Conservation (phyloP, 345 rosid species). For the Citrus reticulata region DNA sequence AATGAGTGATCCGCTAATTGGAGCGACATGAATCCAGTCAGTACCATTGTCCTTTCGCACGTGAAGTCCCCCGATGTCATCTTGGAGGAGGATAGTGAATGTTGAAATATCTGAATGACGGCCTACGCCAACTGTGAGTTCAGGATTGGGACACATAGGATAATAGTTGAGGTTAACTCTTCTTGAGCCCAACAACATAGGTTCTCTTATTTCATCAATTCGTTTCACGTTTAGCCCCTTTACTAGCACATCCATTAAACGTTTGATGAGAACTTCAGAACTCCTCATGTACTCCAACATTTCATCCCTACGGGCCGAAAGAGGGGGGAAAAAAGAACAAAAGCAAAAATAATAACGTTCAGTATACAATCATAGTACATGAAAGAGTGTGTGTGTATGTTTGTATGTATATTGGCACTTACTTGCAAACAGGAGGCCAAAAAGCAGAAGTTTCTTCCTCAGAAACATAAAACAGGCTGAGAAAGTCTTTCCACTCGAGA, state of each 20-base stretch:
- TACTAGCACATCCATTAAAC: slow-evolving; percentile 29
- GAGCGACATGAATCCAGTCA: slow-evolving; percentile 24
- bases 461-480: slow-evolving; percentile 46
- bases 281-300: slow-evolving; percentile 37
- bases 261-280: slow-evolving; percentile 32
- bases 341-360: background rate
- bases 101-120: slow-evolving; percentile 37
- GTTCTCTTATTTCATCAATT: slow-evolving; percentile 17
- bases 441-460: slow-evolving; percentile 36
- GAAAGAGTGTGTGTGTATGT: too few species aligned
- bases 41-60: slow-evolving; percentile 25
- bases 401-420: background rate
- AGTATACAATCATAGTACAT: background rate
- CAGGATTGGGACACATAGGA: slow-evolving; percentile 44
- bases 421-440: slow-evolving; percentile 46
- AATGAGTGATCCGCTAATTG: slow-evolving; percentile 12
- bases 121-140: slow-evolving; percentile 41
- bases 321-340: too few species aligned
- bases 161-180: slow-evolving; percentile 36
- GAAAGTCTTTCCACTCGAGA: slow-evolving; percentile 54
- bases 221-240: slow-evolving; percentile 37
- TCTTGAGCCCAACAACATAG: too few species aligned
- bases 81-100: slow-evolving; percentile 45
- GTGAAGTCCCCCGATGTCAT: slow-evolving; percentile 44
- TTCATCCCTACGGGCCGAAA: slow-evolving; percentile 23